Percentiles rank a stretch among this genome's conserved stretches.
Conservation (phyloP, 164 flowering plant species). For the Houttuynia cordata region DNA sequence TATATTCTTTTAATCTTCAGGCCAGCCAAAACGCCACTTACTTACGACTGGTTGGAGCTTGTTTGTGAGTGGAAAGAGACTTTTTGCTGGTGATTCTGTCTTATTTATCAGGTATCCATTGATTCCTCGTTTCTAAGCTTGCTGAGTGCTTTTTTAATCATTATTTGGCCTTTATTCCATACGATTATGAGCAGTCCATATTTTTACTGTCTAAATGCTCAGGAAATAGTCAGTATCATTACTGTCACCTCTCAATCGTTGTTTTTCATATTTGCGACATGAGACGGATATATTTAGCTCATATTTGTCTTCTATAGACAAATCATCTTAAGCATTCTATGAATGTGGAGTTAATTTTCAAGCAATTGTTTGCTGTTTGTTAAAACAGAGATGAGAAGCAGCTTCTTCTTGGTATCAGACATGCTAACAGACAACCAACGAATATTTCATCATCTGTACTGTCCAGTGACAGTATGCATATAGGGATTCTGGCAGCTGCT, state of each 20-base stretch:
- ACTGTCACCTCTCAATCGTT: too few species aligned
- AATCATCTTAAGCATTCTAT: background rate
- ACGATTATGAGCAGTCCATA: too few species aligned
- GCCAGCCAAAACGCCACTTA: constrained; percentile 95
- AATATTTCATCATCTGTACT: constrained; percentile 89
- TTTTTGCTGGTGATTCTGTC: constrained; percentile 94
- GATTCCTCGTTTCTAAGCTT: background rate
- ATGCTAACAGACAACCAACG: constrained; percentile 79
- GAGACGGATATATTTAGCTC: too few species aligned
- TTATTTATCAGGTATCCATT: constrained; percentile 71
- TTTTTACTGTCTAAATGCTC: too few species aligned
- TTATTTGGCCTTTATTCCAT: too few species aligned
- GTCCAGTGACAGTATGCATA: constrained; percentile 98
- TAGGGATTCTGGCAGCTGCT: constrained; percentile 96
- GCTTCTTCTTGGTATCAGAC: constrained; percentile 84
- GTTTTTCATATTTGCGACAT: too few species aligned
- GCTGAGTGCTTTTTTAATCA: background rate
- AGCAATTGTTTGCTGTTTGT: background rate
- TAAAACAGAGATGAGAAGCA: constrained; percentile 80
- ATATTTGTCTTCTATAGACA: too few species aligned
- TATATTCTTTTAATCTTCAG: constrained; percentile 21
- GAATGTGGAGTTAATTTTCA: background rate
- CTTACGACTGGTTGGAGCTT: constrained; percentile 99
- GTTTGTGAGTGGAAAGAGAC: constrained; percentile 91
- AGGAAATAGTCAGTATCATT: too few species aligned